These are phyloP conservation scores for Paradendryphiella salina DNA, from an alignment of 2,329 filamentous ascomycete species.

Conservation along the genomic window DNA sequence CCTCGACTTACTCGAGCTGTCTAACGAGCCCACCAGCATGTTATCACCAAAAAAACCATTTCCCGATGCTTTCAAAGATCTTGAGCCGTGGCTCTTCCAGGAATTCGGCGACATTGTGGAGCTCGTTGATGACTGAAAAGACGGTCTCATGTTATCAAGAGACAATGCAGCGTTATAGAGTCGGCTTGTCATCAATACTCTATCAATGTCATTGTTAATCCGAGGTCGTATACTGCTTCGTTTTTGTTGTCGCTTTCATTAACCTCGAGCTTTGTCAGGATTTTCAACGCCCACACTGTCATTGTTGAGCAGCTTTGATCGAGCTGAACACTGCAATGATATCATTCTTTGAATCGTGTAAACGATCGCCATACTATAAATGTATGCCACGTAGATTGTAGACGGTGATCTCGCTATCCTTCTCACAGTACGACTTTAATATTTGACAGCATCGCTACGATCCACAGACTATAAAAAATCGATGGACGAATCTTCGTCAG, in stretches of 20 bases:
- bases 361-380: no score
- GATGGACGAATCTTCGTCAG: neutral
- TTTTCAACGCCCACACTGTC: neutral
- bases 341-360: no score
- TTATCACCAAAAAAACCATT: conserved; percentile 9
- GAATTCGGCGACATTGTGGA: conserved; percentile 50
- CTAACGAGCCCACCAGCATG: neutral
- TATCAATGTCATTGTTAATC: neutral
- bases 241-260: neutral
- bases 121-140: conserved; percentile 32
- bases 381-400: no score
- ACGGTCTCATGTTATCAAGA: neutral
- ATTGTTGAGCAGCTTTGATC: neutral
- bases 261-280: neutral
- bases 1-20: neutral
- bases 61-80: conserved; percentile 35
- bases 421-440: no score
- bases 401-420: no score
- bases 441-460: neutral
- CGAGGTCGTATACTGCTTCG: neutral
- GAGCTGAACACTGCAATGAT: no score
- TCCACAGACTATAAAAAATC: neutral
- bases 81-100: conserved; percentile 46
- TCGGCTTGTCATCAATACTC: neutral
- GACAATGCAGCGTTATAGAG: neutral